Evolutionary conservation across 148 eudicot genomes (phyloP).

Genomic region (Selenicereus undatus): DNA sequence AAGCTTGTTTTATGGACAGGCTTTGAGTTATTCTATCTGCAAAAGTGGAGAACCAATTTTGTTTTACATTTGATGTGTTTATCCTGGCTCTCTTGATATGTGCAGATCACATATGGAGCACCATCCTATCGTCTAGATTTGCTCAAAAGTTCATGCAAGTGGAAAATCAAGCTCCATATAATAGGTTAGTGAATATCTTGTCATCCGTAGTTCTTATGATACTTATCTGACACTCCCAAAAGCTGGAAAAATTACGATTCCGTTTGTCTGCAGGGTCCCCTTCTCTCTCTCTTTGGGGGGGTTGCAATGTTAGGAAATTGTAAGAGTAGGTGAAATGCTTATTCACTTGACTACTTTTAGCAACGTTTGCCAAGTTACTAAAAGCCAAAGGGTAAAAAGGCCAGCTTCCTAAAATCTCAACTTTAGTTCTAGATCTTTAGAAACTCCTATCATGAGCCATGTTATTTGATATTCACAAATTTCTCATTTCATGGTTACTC

Average conservation of each 20-base stretch:
- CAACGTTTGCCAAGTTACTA: no score
- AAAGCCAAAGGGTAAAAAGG: no score
- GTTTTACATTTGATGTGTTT: neutral
- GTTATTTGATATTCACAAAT: no score
- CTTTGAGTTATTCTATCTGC: neutral
- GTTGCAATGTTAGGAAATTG: neutral
- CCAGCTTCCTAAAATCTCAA: no score
- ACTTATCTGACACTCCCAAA: neutral
- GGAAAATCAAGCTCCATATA: constrained; percentile 77
- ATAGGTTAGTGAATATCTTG: constrained; percentile 46
- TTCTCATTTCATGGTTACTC: no score
- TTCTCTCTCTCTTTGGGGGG: neutral
- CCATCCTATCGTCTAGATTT: constrained; percentile 63
- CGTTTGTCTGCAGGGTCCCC: neutral
- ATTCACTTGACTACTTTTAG: neutral
- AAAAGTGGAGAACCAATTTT: neutral
- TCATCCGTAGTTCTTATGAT: neutral
- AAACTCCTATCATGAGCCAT: no score
- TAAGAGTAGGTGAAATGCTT: neutral
- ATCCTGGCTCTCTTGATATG: constrained; percentile 14
- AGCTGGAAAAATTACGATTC: neutral
- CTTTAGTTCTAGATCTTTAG: no score
- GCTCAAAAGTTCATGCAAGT: constrained; percentile 44
- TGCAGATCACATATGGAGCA: constrained; percentile 88
- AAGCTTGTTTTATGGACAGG: neutral